Base-by-base conservation (phyloP, 2,329 filamentous ascomycete genomes). In the Alternaria tenuissima region DNA sequence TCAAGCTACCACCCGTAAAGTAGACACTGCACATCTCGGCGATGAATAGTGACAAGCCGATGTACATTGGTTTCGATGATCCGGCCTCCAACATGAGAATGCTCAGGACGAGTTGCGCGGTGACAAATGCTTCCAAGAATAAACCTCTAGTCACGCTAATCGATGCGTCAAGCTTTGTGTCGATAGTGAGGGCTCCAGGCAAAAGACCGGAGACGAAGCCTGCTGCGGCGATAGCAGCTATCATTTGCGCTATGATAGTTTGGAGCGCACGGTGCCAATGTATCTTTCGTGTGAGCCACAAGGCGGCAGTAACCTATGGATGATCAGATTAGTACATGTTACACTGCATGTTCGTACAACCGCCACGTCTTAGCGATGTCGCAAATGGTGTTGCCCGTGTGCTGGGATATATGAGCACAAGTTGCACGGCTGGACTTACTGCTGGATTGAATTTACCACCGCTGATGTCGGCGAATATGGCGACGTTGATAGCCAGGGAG, bases 1-100 rank as follows among this genome's bases (percentile, higher is more conserved):
- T 83, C 34, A 83, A 71, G 11, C 77, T 80, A n/a, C 81, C 80
- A 32, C 80, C 80, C 1, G 81, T 82, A 59, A 77, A 82, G 69
- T 72, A 80, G 2, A 82, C 80, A 76, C 83, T 82, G 30, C 79
- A 78, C 39, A 87, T 68, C 61, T 86, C 80, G 0, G 81, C 79
- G 52, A 91, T 83, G 76, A 93, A 92, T 58, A 93, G 83, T 0
- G 89, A 83, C 11, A 91, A 76, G 1, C 91, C 91, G 67, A 93
- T 91, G 11, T 88, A 89, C 14, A 92, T 79, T 0, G 90, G 90
- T 79, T 92, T 92, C 71, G 91, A 87, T 14, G 61, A 49, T 22
- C 68, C 64, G 8, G 86, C 85, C 0, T 89, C 89, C 30, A 91
- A 80, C 85, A 91, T 88, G 22, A 77, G 66, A 47, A 78, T 76